Evolutionary conservation across 1,139 yeast genomes (phyloP).

Genomic region (Suhomyces guaymorum): DNA sequence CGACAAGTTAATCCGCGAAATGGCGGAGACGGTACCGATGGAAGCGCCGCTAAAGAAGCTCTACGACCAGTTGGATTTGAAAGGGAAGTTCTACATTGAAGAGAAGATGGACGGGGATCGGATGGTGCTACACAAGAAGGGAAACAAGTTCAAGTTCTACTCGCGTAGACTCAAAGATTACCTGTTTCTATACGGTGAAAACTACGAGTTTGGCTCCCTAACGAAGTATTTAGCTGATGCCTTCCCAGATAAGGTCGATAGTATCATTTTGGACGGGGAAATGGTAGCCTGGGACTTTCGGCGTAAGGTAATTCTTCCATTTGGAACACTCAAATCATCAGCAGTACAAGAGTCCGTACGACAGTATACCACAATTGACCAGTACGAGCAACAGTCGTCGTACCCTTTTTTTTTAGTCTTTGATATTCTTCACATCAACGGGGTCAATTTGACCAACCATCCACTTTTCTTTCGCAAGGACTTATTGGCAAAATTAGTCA

Average conservation of each 20-base stretch:
- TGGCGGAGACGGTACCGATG: conserved; percentile 32
- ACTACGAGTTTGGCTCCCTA: conserved; percentile 58
- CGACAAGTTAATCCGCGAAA: conserved; percentile 45
- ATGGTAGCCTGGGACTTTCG: conserved; percentile 84
- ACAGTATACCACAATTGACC: conserved; percentile 42
- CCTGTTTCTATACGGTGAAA: conserved; percentile 71
- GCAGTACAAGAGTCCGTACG: conserved; percentile 57
- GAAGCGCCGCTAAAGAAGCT: conserved; percentile 21
- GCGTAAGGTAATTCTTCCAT: conserved; percentile 63
- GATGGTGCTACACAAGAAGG: conserved; percentile 65
- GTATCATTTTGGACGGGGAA: conserved; percentile 84
- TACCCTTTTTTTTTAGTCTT: conserved; percentile 70
- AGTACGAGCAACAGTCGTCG: conserved; percentile 38
- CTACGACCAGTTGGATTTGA: conserved; percentile 18
- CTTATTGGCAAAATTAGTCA: conserved; percentile 49
- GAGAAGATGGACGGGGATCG: conserved; percentile 96
- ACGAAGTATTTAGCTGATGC: conserved; percentile 53
- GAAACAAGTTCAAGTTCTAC: conserved; percentile 54
- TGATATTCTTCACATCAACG: conserved; percentile 73
- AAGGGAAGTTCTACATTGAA: conserved; percentile 65
- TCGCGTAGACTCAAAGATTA: conserved; percentile 75
- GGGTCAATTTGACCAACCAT: conserved; percentile 52
- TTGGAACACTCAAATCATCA: conserved; percentile 74
- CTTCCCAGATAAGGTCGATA: conserved; percentile 41
- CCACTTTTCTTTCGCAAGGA: conserved; percentile 60